Evolutionary conservation across 2,329 filamentous ascomycete species (phyloP).

Genomic region (Lomentospora prolificans): DNA sequence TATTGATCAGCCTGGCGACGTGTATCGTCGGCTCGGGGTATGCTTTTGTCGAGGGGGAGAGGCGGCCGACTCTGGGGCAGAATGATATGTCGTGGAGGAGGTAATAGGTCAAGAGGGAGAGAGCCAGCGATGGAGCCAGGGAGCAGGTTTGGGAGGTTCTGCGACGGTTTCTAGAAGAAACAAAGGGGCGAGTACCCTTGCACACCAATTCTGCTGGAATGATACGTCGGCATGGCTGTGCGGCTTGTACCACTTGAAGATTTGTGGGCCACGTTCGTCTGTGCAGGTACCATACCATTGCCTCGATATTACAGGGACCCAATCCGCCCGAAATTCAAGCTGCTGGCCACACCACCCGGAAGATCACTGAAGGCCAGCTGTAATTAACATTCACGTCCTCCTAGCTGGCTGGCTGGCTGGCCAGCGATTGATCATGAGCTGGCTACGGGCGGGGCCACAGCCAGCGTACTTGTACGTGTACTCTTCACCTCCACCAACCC

Average conservation of each 20-base stretch:
- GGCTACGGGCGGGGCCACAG: too few species aligned
- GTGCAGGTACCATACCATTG: not conserved
- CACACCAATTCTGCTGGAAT: not conserved
- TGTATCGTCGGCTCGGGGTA: not conserved
- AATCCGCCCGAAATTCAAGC: not conserved
- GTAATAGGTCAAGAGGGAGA: not conserved
- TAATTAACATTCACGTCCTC: not conserved
- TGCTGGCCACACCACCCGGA: not conserved
- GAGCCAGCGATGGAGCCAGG: too few species aligned
- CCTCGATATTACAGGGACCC: not conserved
- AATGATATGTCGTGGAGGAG: not conserved
- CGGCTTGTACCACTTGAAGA: not conserved
- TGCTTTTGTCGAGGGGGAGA: not conserved
- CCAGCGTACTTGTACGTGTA: too few species aligned
- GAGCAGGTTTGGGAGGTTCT: too few species aligned
- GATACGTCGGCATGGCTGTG: not conserved
- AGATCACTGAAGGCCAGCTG: not conserved
- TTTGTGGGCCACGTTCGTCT: not conserved
- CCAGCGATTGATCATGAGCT: too few species aligned
- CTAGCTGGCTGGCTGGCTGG: too few species aligned
- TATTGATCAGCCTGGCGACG: not conserved
- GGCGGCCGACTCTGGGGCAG: not conserved
- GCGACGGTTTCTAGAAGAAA: slow-evolving; percentile 3
- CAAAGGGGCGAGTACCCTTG: not conserved
- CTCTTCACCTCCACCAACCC: too few species aligned